Evolutionary conservation across 2,329 filamentous ascomycete genomes (phyloP), one percentile per base, ranked within the genome.

Genomic region (Monilinia polystroma): DNA sequence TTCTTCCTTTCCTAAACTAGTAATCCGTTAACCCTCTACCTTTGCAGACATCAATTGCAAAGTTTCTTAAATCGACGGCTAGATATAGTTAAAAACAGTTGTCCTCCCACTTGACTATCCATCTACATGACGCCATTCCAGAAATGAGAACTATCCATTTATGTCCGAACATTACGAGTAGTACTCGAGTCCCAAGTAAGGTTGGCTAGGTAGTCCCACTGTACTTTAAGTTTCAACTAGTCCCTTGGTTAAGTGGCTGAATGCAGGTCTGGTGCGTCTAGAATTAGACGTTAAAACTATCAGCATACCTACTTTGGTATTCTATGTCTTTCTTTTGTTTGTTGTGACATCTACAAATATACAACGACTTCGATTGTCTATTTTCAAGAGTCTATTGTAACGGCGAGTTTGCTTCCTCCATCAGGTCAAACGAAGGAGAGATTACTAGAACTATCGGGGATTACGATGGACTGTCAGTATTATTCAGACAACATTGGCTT

Each of bases 31-130:
- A 29, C 29, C 29, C 4, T 29, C 29, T 29, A 29, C 29, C 29
- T 29, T 29, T 4, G 29, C 29, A 29, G 29, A 29, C 29, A 29
- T 4, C 29, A 29, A 29, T 29, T 29, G 29, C 29, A 29, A 29
- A 29, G 29, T 29, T 29, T 29, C 29, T n/a, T n/a, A 20, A 47
- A 53, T 18, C 51, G 16, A 1, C 51, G 26, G 16, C 26, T 29
- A 53, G 51, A 10, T 57, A 35, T 58, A 58, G 20, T 58, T 20
- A 58, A 38, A n/a, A 58, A 29, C 4, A 10, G n/a, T 47, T 47
- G 8, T 20, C 8, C 11, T 12, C 2, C 7, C 5, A 20, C 7
- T 18, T 43, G 4, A 6, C 14, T 16, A 26, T 11, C 14, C 29
- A 29, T 57, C n/a, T 6, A 52, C 11, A 23, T 43, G 38, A 43